These are phyloP conservation scores for Alternaria ethzedia DNA, from an alignment of 2,329 filamentous ascomycete genomes.

Conservation along the genomic window DNA sequence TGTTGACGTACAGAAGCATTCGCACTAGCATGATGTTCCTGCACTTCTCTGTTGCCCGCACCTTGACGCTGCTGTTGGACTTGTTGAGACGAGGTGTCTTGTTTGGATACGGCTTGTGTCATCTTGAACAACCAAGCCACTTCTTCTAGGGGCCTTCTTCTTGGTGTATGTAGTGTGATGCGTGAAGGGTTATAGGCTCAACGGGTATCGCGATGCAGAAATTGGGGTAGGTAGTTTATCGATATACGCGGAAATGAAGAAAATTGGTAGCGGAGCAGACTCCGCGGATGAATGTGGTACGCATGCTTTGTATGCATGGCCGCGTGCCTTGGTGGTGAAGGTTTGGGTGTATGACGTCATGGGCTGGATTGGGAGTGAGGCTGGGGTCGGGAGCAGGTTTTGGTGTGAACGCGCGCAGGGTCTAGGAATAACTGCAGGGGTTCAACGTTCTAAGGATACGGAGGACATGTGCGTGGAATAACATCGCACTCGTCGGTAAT, in stretches of 20 bases:
- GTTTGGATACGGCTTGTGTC: slow-evolving; percentile 31
- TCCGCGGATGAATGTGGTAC: neutral
- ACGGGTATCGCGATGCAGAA: too few species aligned
- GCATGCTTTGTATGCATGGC: slow-evolving; percentile 6
- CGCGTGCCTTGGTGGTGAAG: slow-evolving; percentile 8
- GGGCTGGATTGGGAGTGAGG: neutral
- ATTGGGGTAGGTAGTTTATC: too few species aligned
- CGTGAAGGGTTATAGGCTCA: too few species aligned
- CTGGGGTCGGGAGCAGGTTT: slow-evolving; percentile 11
- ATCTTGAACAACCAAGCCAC: too few species aligned
- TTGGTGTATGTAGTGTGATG: too few species aligned
- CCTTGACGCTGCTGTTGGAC: slow-evolving; percentile 29
- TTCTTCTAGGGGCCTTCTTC: too few species aligned
- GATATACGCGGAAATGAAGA: too few species aligned
- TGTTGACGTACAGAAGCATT: slow-evolving; percentile 41
- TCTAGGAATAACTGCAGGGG: neutral
- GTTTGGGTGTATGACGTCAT: slow-evolving; percentile 26
- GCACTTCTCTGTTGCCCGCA: slow-evolving; percentile 30
- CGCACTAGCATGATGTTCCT: slow-evolving; percentile 40
- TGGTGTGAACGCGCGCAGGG: slow-evolving; percentile 8
- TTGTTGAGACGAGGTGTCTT: slow-evolving; percentile 21
- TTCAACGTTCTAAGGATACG: neutral
- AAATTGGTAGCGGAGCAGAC: too few species aligned
- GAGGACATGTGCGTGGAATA: neutral
- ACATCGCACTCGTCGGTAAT: too few species aligned